Conservation (phyloP, 768 basidiomycete species). For the Leccinum variicolor region DNA sequence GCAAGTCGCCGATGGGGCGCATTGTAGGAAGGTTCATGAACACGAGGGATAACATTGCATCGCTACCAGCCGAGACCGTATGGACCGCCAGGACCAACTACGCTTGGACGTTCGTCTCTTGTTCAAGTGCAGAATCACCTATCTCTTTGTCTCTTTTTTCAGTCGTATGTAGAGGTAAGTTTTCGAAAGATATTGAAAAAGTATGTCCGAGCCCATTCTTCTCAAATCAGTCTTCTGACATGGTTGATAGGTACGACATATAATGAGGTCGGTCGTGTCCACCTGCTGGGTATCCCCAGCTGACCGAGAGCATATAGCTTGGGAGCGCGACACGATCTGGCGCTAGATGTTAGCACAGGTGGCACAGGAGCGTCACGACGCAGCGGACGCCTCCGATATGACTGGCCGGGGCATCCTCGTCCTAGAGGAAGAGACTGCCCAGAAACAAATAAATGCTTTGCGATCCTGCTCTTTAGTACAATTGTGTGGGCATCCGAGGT, state of each 20-base stretch:
- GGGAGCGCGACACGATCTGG: slow-evolving; percentile 90
- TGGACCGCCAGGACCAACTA: background rate
- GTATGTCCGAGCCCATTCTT: no score
- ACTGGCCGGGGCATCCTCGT: slow-evolving; percentile 42
- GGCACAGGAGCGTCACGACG: slow-evolving; percentile 68
- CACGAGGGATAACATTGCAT: background rate
- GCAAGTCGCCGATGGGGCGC: background rate
- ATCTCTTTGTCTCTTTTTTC: slow-evolving; percentile 69
- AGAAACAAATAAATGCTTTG: slow-evolving; percentile 87
- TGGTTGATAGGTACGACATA: slow-evolving; percentile 54
- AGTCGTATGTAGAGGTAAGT: slow-evolving; percentile 85
- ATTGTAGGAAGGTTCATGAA: background rate
- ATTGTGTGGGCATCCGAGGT: slow-evolving; percentile 97
- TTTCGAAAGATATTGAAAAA: no score
- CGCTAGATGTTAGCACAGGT: slow-evolving; percentile 76
- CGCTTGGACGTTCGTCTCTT: slow-evolving; percentile 46
- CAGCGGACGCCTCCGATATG: slow-evolving; percentile 30
- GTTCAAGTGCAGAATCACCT: slow-evolving; percentile 87
- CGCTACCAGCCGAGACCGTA: background rate
- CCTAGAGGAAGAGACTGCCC: slow-evolving; percentile 37
- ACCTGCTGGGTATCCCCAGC: background rate
- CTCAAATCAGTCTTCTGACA: no score
- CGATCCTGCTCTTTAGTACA: slow-evolving; percentile 85
- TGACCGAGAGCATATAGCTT: slow-evolving; percentile 72
- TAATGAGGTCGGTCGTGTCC: slow-evolving; percentile 54